A percentile compares a stretch with the other conserved stretches of the same genome.
Evolutionary conservation across 768 basidiomycete species (phyloP).

Genomic region (Artomyces pyxidatus): DNA sequence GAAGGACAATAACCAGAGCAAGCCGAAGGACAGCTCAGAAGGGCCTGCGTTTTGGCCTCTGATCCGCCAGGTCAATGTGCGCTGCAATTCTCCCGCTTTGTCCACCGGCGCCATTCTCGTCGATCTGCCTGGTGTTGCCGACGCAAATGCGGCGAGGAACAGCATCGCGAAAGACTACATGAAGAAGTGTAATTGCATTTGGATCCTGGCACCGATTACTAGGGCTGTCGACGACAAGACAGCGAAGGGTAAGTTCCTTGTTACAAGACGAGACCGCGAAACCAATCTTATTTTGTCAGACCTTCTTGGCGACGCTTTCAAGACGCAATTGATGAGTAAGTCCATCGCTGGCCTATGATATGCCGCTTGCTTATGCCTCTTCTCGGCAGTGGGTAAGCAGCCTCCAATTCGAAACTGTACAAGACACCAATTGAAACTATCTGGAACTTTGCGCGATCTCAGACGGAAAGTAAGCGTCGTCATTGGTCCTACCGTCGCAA

Average conservation of each 20-base stretch:
- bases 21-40: constrained; percentile 26
- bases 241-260: constrained; percentile 42
- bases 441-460: no score
- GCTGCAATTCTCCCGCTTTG: constrained; percentile 42
- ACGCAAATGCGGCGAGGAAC: constrained; percentile 57
- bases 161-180: constrained; percentile 59
- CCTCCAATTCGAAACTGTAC: no score
- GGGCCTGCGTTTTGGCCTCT: constrained; percentile 52
- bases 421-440: no score
- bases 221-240: constrained; percentile 60
- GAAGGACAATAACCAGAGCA: constrained; percentile 23
- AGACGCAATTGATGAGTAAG: constrained; percentile 53
- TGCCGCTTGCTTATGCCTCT: background rate
- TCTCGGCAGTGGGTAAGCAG: background rate
- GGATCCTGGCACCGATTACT: constrained; percentile 61
- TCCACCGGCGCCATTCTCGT: constrained; percentile 56
- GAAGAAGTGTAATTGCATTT: constrained; percentile 57
- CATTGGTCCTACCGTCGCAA: background rate
- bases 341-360: background rate
- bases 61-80: constrained; percentile 54
- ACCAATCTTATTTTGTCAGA: no score
- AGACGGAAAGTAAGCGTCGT: constrained; percentile 50
- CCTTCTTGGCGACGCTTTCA: constrained; percentile 58
- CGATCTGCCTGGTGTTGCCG: constrained; percentile 58
- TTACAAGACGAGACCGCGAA: no score